Conservation (phyloP, 192 early-diverging fungal genomes). For the Coemansia sp. region DNA sequence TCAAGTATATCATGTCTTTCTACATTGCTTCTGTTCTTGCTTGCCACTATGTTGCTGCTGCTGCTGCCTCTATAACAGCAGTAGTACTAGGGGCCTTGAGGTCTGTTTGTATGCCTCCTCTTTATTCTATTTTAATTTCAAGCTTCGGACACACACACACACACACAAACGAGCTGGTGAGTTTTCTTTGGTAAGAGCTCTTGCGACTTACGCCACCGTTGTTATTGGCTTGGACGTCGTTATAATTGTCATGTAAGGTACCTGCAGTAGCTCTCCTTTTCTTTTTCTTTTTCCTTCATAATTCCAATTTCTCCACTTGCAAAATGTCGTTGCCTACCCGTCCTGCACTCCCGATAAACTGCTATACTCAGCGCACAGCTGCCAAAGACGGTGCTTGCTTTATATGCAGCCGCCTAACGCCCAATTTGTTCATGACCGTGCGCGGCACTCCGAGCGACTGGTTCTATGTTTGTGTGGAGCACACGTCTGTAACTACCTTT, state of each 20-base stretch:
- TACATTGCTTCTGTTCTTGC: constrained; percentile 11
- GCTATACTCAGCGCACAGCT: constrained; percentile 32
- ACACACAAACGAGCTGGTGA: background rate
- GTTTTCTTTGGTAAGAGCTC: constrained; percentile 1
- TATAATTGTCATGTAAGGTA: background rate
- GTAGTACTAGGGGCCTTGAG: background rate
- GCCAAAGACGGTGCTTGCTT: constrained; percentile 32
- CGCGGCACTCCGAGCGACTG: constrained; percentile 23
- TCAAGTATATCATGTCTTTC: background rate
- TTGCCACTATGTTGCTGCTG: background rate
- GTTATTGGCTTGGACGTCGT: background rate
- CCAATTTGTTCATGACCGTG: constrained; percentile 26
- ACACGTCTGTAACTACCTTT: constrained; percentile 10
- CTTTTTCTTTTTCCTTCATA: constrained; percentile 5
- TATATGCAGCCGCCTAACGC: constrained; percentile 20
- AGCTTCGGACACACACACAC: background rate
- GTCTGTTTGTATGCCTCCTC: background rate
- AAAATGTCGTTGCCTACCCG: constrained; percentile 14
- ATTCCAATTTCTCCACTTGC: background rate
- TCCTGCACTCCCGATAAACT: constrained; percentile 26
- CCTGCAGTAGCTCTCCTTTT: background rate
- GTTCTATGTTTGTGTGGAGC: constrained; percentile 38
- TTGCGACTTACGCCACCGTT: background rate
- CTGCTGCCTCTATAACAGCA: background rate
- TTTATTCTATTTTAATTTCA: constrained; percentile 8